Evolutionary conservation across 2,329 filamentous ascomycete species (phyloP), one percentile per base, ranked within the genome.

Genomic region (Talaromyces sp.): DNA sequence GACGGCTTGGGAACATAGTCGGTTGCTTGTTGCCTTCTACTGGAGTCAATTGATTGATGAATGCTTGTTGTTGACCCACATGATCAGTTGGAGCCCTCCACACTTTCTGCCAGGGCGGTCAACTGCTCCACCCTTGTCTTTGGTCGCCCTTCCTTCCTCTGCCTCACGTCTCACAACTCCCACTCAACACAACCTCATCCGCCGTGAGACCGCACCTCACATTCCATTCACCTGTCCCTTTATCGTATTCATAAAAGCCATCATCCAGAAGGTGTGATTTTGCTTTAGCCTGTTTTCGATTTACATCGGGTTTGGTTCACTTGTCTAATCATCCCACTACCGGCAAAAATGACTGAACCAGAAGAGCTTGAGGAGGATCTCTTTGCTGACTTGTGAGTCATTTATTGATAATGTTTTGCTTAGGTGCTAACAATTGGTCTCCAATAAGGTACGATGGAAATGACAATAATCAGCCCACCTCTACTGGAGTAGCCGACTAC

Each of bases 321-420:
- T 22, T 22, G 3, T 33, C 33, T 31, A 59, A 15, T 19, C 4
- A 59, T 27, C 37, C 31, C 22, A 59, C 11, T 39, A 59, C 39
- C 3, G 27, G 22, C 22, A 45, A 59, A 54, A 27, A 95, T 94
- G 91, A 87, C 91, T 57, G 92, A 95, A 73, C 83, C 86, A 62
- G 91, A 93, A 74, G 91, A 91, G 70, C 89, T 92, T 71, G 93
- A 97, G 72, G 93, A 97, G 74, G 93, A 97, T 85, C 90, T 97
- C 80, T 97, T 97, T 79, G 93, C 93, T 73, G 93, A 97, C 81
- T 87, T 97, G 93, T 97, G 83, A 81, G 92, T 62, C 41, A 61
- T 64, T 5, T 61, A 27, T n/a, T n/a, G n/a, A 39, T 54, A 39
- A 7, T 25, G 54, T 43, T 50, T 62, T 60, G 49, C 62, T 56